phyloP scores from a whole-genome alignment of 139 green algal species.

The Chlorella vulgaris region DNA sequence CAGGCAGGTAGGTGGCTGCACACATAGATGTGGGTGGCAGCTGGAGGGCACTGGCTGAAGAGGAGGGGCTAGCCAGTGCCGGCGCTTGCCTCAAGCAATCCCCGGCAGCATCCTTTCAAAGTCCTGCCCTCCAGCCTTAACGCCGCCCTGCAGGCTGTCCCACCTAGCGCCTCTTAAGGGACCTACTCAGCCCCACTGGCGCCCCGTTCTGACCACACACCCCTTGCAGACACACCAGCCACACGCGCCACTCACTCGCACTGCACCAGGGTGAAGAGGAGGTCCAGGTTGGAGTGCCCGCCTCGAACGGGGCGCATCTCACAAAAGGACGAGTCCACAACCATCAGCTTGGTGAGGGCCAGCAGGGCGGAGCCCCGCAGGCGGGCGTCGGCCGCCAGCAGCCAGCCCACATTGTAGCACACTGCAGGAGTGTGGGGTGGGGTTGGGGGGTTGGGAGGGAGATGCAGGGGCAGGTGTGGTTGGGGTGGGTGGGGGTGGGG shows the following conservation, averaged over 20 bases:
- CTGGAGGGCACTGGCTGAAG: neutral
- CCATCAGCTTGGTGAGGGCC: conserved; percentile 92
- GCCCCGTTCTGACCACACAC: too few relatives aligned
- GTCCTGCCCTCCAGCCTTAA: too few relatives aligned
- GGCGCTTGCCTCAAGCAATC: too few relatives aligned
- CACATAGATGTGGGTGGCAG: neutral
- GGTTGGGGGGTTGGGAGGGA: neutral
- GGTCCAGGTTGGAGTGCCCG: conserved; percentile 58
- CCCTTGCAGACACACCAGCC: neutral
- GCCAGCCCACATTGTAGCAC: conserved; percentile 46
- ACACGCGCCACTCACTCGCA: neutral
- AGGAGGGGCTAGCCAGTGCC: neutral
- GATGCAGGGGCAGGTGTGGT: neutral
- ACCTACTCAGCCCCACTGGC: too few relatives aligned
- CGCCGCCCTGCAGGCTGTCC: too few relatives aligned
- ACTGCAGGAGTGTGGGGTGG: conserved; percentile 39
- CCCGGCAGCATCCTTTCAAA: too few relatives aligned
- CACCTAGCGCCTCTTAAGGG: too few relatives aligned
- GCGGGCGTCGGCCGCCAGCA: conserved; percentile 42
- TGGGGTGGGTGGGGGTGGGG: neutral
- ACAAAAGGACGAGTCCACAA: conserved; percentile 81
- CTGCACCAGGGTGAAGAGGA: conserved; percentile 80
- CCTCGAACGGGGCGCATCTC: neutral
- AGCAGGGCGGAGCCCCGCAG: conserved; percentile 79
- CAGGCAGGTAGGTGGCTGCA: too few relatives aligned